Evolutionary conservation across 495 filamentous ascomycete species (phyloP).

Genomic region (Massariosphaeria phaeospora): DNA sequence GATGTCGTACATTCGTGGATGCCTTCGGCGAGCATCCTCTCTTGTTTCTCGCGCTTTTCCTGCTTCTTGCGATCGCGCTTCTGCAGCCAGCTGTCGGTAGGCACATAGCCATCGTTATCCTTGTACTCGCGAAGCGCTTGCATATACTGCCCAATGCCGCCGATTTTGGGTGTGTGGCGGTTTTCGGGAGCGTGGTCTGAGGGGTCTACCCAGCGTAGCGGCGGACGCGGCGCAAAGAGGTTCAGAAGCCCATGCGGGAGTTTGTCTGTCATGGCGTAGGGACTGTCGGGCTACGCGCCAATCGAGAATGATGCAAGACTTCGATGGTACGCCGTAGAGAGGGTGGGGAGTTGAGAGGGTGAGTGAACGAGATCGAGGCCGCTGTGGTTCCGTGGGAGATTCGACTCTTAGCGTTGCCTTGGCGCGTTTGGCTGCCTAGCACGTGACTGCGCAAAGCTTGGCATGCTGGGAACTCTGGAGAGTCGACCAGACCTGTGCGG

Average conservation of each 20-base stretch:
- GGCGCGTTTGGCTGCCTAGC: constrained; percentile 4
- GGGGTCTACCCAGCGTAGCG: constrained; percentile 83
- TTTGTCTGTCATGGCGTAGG: constrained; percentile 78
- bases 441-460: no score
- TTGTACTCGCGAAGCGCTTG: constrained; percentile 63
- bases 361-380: background rate
- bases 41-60: constrained; percentile 66
- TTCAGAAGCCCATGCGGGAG: constrained; percentile 86
- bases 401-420: no score
- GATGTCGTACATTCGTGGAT: constrained; percentile 59
- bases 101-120: constrained; percentile 65
- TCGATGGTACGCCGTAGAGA: no score
- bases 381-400: background rate
- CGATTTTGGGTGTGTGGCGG: constrained; percentile 64
- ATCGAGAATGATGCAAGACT: no score
- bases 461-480: background rate
- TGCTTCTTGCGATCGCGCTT: constrained; percentile 68
- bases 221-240: constrained; percentile 89
- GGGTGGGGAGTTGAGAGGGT: no score
- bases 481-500: background rate
- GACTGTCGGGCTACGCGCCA: no score
- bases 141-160: constrained; percentile 69
- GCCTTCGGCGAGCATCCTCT: constrained; percentile 61
- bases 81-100: constrained; percentile 92
- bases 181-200: constrained; percentile 78